Conservation (phyloP, 805 yeast species). For the Teunomyces lycoperdinae region DNA sequence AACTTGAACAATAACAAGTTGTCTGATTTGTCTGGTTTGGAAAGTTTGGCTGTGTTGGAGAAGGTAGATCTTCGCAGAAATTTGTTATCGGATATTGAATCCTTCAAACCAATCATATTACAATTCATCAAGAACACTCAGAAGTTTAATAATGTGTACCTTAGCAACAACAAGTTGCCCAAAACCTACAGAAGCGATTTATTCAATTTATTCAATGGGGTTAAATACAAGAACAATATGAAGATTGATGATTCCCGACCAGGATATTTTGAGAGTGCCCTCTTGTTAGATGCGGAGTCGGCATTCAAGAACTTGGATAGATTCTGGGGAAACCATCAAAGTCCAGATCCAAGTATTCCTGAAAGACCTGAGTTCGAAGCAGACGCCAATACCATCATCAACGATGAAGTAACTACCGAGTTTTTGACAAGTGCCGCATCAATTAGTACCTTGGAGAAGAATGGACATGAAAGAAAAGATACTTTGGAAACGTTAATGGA, state of each 20-base stretch:
- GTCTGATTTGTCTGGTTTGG: conserved; percentile 42
- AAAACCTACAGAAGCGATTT: conserved; percentile 52
- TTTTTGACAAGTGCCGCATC: conserved; percentile 1
- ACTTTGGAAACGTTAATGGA: conserved; percentile 16
- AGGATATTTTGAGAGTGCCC: conserved; percentile 57
- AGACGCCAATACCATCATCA: conserved; percentile 1
- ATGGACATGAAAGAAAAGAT: conserved; percentile 12
- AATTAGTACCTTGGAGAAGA: neutral
- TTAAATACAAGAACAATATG: conserved; percentile 43
- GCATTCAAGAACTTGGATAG: conserved; percentile 44
- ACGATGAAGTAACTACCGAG: neutral
- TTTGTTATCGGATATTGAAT: conserved; percentile 29
- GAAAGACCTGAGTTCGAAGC: neutral
- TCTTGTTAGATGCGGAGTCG: conserved; percentile 49
- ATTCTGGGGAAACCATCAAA: conserved; percentile 23
- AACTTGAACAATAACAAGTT: conserved; percentile 51
- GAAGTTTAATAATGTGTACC: conserved; percentile 40
- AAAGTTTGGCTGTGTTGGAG: conserved; percentile 40
- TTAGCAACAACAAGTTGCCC: conserved; percentile 40
- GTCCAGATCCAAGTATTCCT: conserved; percentile 4
- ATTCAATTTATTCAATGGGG: conserved; percentile 56
- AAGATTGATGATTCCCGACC: conserved; percentile 61
- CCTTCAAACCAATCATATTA: conserved; percentile 34
- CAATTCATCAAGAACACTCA: conserved; percentile 28
- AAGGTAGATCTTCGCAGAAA: conserved; percentile 56